A percentile compares a stretch with the other conserved stretches of the same genome.
Conservation (phyloP, 352 stramenopile genomes). For the Saprolegnia diclina region DNA sequence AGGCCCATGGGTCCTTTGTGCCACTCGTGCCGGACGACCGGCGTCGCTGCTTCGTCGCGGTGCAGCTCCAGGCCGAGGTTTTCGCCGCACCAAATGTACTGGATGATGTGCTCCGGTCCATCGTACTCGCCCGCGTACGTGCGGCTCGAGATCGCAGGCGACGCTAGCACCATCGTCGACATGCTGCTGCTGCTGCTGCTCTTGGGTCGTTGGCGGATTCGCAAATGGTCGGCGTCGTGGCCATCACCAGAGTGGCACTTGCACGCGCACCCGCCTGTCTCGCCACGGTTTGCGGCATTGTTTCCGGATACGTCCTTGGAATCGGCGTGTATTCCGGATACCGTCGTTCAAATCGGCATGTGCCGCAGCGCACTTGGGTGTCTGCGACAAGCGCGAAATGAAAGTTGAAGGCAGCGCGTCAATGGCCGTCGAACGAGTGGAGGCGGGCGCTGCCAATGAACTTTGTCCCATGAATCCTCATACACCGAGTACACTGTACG, state of each 20-base stretch:
- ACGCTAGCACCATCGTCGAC: conserved; percentile 4
- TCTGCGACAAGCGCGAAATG: not conserved
- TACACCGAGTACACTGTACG: not conserved
- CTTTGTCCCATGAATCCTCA: not conserved
- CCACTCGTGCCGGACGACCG: conserved; percentile 12
- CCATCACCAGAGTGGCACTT: not conserved
- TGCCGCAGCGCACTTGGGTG: not conserved
- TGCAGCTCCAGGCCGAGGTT: conserved; percentile 15
- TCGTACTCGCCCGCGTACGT: conserved; percentile 10
- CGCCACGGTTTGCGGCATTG: not conserved
- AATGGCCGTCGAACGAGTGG: not conserved
- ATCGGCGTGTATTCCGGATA: not conserved
- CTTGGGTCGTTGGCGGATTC: not conserved
- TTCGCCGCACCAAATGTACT: conserved; percentile 28
- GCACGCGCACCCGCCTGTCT: not conserved
- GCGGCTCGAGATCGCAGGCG: conserved; percentile 9
- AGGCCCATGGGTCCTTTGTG: not conserved
- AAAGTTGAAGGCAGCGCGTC: not conserved
- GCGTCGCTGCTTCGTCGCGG: not conserved
- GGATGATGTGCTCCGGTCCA: conserved; percentile 14
- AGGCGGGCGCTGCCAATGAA: not conserved
- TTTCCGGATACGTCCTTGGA: not conserved
- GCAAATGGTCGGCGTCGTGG: not conserved
- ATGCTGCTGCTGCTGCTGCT: not conserved
- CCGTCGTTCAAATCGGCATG: not conserved